Evolutionary conservation across 768 basidiomycete species (phyloP).

Genomic region (Clathrus columnatus): DNA sequence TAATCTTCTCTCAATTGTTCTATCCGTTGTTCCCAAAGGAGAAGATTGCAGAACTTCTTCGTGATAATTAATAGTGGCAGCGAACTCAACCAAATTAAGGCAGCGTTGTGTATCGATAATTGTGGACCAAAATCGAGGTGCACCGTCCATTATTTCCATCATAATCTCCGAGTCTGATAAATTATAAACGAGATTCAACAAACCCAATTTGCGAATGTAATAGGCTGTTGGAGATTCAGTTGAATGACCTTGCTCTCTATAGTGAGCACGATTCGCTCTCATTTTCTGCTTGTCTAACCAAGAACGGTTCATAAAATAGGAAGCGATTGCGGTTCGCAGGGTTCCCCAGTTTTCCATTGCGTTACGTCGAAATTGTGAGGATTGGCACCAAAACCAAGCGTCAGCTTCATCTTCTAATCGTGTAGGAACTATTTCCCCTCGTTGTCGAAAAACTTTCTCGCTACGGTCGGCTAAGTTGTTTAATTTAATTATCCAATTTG

Average conservation of each 20-base stretch:
- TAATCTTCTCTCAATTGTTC: not conserved
- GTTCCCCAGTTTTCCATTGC: conserved; percentile 25
- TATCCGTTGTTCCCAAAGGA: not conserved
- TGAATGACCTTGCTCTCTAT: conserved; percentile 20
- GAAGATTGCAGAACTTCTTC: conserved; percentile 11
- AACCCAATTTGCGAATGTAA: conserved; percentile 25
- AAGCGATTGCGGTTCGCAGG: conserved; percentile 18
- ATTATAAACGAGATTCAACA: conserved; percentile 14
- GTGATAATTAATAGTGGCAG: conserved; percentile 16
- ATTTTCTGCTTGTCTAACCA: conserved; percentile 24
- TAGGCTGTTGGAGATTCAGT: conserved; percentile 28
- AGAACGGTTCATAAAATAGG: conserved; percentile 27
- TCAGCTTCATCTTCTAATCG: conserved; percentile 18
- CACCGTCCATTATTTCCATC: conserved; percentile 27
- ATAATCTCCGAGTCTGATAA: conserved; percentile 25
- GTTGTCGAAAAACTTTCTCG: conserved; percentile 16
- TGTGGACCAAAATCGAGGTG: conserved; percentile 23
- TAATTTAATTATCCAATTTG: conserved; percentile 23
- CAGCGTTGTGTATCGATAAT: conserved; percentile 13
- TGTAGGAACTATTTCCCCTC: conserved; percentile 25
- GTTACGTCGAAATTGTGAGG: not conserved
- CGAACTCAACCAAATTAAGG: conserved; percentile 10
- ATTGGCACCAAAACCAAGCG: conserved; percentile 25
- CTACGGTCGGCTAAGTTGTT: conserved; percentile 20
- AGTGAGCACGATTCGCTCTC: conserved; percentile 20